phyloP scores from a whole-genome alignment of 495 filamentous ascomycete species.

The Aspergillus incahuasiensis region DNA sequence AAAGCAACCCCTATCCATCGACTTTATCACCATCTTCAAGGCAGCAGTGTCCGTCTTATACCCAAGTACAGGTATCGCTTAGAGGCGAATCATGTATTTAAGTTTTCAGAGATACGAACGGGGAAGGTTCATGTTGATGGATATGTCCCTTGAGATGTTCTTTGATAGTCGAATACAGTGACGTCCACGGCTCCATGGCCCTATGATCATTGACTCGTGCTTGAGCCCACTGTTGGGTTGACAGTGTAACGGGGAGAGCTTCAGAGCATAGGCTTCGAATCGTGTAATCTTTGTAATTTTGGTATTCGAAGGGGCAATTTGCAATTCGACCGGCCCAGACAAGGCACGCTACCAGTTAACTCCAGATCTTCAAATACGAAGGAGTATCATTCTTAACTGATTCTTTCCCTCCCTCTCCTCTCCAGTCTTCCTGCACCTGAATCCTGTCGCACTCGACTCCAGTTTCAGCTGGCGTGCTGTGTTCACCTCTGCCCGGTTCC shows the following conservation, averaged over 20 bases:
- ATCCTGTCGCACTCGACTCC: conserved; percentile 1
- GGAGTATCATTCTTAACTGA: conserved; percentile 16
- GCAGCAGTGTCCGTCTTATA: background rate
- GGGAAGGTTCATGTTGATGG: conserved; percentile 1
- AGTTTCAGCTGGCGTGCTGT: background rate
- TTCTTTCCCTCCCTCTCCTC: background rate
- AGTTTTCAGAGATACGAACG: background rate
- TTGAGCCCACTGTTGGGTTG: background rate
- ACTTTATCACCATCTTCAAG: background rate
- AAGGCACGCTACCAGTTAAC: conserved; percentile 7
- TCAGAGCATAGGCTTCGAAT: background rate
- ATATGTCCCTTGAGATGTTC: too few relatives aligned
- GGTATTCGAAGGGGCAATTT: background rate
- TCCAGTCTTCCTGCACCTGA: conserved; percentile 8
- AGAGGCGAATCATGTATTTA: background rate
- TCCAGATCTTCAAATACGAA: conserved; percentile 20
- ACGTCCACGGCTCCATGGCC: background rate
- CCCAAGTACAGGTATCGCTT: background rate
- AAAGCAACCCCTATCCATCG: too few relatives aligned
- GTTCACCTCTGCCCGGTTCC: conserved; percentile 3
- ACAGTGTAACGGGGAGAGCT: background rate
- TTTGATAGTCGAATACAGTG: background rate
- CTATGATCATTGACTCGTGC: background rate
- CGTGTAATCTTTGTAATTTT: background rate
- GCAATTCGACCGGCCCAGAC: background rate